Percentiles rank a stretch among this genome's conserved stretches.
Conservation (phyloP, 768 basidiomycete genomes). For the Lactarius indigo region DNA sequence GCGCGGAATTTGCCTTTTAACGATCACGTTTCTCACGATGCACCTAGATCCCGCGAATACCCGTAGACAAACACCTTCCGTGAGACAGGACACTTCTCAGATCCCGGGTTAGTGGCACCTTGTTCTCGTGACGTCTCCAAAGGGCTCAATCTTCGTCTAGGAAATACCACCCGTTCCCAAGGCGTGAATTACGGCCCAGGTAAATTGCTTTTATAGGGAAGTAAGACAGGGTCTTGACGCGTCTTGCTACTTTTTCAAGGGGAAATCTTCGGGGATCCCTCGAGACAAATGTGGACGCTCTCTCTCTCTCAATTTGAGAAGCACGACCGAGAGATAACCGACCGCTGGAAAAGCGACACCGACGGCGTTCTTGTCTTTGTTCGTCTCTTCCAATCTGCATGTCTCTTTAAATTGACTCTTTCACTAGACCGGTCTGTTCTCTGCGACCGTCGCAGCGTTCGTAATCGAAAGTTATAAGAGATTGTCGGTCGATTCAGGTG, state of each 20-base stretch:
- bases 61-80: not conserved
- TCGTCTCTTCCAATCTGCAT: not conserved
- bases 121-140: not conserved
- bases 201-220: not conserved
- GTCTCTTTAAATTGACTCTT: not conserved
- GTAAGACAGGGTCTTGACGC: not conserved
- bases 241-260: not conserved
- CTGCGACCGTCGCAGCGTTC: conserved; percentile 7
- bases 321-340: not conserved
- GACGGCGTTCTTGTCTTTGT: conserved; percentile 9
- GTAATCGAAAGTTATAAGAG: not conserved
- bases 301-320: conserved; percentile 5
- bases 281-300: conserved; percentile 9
- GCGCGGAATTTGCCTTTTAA: not conserved
- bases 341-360: not conserved
- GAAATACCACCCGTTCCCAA: no score
- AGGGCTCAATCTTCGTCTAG: not conserved
- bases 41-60: not conserved
- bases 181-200: not conserved
- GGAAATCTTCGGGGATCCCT: conserved; percentile 1
- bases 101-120: not conserved
- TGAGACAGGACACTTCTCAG: not conserved
- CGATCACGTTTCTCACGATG: not conserved
- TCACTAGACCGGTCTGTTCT: conserved; percentile 5
- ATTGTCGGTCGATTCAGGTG: not conserved